Percentiles rank a stretch among this genome's conserved stretches.
Evolutionary conservation across 2,329 filamentous ascomycete genomes (phyloP).

Genomic region (Penicillium aurantiogriseum): DNA sequence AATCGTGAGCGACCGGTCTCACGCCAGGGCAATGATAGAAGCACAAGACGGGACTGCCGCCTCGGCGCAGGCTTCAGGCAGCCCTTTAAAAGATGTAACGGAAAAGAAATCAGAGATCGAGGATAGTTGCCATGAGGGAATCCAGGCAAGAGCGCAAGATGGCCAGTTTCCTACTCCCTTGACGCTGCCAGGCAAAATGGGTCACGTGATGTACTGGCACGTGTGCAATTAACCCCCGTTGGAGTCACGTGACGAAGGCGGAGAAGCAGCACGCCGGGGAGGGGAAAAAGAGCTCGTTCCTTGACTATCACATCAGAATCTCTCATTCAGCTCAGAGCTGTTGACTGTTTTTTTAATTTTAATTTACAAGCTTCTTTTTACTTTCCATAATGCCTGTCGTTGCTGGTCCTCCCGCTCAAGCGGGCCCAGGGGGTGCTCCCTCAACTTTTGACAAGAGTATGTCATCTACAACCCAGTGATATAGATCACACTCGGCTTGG

Average conservation of each 20-base stretch:
- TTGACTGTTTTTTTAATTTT: not conserved
- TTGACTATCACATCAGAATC: not conserved
- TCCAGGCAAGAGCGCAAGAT: conserved; percentile 22
- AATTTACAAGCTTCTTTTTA: not conserved
- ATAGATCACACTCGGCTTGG: conserved; percentile 10
- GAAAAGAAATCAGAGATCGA: conserved; percentile 21
- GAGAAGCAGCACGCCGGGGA: conserved; percentile 16
- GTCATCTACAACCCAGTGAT: conserved; percentile 25
- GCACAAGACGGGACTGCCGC: conserved; percentile 32
- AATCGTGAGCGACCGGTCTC: conserved; percentile 31
- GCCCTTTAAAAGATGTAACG: conserved; percentile 24
- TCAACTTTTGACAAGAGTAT: conserved; percentile 71
- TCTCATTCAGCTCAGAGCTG: conserved; percentile 4
- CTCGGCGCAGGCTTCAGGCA: conserved; percentile 32
- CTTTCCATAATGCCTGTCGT: conserved; percentile 54
- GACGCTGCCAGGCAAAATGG: conserved; percentile 12
- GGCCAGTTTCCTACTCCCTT: conserved; percentile 24
- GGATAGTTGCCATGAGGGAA: conserved; percentile 28
- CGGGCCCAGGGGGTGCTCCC: conserved; percentile 52
- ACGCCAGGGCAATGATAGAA: conserved; percentile 26
- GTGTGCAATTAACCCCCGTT: conserved; percentile 17
- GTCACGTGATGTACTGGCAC: conserved; percentile 22
- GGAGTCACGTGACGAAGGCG: conserved; percentile 21
- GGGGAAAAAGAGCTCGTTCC: conserved; percentile 20
- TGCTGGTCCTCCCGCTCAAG: conserved; percentile 49